Percentiles rank a stretch among this genome's conserved stretches.
These are phyloP conservation scores for Ceratocystis huliohia DNA, from an alignment of 2,329 filamentous ascomycete genomes.

Conservation along the genomic window DNA sequence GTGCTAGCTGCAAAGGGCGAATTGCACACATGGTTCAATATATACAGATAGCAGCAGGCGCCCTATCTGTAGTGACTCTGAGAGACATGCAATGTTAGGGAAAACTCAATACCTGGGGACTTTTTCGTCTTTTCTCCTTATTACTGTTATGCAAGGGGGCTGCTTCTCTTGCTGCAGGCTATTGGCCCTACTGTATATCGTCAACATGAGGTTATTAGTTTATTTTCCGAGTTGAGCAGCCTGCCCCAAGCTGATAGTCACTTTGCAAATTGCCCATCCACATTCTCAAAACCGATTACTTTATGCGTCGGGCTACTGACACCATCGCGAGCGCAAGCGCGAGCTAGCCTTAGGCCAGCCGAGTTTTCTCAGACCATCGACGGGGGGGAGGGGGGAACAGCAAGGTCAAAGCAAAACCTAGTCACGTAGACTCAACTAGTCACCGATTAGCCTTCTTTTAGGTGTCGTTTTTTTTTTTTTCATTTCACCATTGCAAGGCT, in stretches of 20 bases:
- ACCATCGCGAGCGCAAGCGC: background rate
- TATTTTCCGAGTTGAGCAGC: too few relatives aligned
- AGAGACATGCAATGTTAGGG: too few relatives aligned
- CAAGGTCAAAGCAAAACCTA: slow-evolving; percentile 1
- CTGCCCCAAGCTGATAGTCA: too few relatives aligned
- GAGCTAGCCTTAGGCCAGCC: background rate
- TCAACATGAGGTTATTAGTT: too few relatives aligned
- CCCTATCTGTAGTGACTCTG: too few relatives aligned
- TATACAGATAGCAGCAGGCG: too few relatives aligned
- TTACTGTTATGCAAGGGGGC: background rate
- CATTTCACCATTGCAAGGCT: background rate
- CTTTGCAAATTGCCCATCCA: too few relatives aligned
- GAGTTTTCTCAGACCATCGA: background rate
- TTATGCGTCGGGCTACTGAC: background rate
- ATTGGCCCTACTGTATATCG: background rate
- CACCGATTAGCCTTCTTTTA: background rate
- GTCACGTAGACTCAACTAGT: background rate
- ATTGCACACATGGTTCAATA: too few relatives aligned
- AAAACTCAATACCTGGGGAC: background rate
- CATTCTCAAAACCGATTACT: background rate
- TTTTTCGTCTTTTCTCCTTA: background rate
- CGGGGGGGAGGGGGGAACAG: background rate
- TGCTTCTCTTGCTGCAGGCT: background rate
- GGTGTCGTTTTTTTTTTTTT: too few relatives aligned
- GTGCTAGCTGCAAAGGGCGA: too few relatives aligned